Percentiles rank a stretch among this genome's conserved stretches.
Evolutionary conservation across 2,329 filamentous ascomycete species (phyloP).

Genomic region (Hypoxylon sp.): DNA sequence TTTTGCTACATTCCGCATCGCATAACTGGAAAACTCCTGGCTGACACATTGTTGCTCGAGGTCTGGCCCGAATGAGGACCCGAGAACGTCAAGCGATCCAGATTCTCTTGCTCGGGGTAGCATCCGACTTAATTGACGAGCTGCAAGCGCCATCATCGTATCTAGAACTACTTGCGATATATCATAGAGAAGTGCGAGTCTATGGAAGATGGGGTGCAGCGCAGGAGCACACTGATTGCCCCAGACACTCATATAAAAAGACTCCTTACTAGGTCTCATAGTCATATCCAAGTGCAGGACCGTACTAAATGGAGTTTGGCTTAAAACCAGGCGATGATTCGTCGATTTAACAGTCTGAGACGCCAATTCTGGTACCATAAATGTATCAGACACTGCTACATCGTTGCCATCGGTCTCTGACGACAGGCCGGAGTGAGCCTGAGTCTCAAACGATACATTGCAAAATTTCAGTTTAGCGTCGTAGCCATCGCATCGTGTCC

Average conservation of each 20-base stretch:
- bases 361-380: neutral
- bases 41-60: slow-evolving; percentile 14
- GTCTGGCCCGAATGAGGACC: slow-evolving; percentile 21
- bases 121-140: slow-evolving; percentile 21
- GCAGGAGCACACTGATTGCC: slow-evolving; percentile 16
- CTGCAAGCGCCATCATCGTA: slow-evolving; percentile 16
- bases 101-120: slow-evolving; percentile 9
- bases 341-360: neutral
- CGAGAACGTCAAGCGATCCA: neutral
- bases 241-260: slow-evolving; percentile 21
- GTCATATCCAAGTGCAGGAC: neutral
- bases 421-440: neutral
- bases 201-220: slow-evolving; percentile 9
- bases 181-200: neutral
- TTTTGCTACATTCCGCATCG: slow-evolving; percentile 17
- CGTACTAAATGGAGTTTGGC: neutral
- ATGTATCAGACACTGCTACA: neutral
- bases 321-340: neutral
- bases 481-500: slow-evolving; percentile 17
- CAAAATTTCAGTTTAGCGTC: slow-evolving; percentile 15
- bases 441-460: slow-evolving; percentile 4
- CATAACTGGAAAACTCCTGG: slow-evolving; percentile 18
- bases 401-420: neutral
- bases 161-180: slow-evolving; percentile 7
- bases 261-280: slow-evolving; percentile 9